Conservation (phyloP, 805 yeast genomes). For the Spathaspora boniae region DNA sequence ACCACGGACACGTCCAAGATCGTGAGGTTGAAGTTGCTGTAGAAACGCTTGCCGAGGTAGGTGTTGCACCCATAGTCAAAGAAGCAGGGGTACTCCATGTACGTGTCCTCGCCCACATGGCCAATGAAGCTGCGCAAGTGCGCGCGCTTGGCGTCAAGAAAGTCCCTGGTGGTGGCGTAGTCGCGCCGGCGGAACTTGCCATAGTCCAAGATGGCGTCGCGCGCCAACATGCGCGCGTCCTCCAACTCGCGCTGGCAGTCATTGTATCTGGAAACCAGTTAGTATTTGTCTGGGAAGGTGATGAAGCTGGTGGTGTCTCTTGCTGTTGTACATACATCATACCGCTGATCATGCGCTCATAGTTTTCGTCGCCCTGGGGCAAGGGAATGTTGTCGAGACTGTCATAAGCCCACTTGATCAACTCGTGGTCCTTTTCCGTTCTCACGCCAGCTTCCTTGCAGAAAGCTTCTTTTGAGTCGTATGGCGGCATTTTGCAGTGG, state of each 20-base stretch:
- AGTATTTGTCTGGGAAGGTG: neutral
- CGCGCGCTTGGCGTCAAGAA: slow-evolving; percentile 8
- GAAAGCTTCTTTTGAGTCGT: slow-evolving; percentile 11
- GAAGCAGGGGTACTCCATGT: slow-evolving; percentile 12
- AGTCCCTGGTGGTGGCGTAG: slow-evolving; percentile 7
- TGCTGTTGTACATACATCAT: slow-evolving; percentile 9
- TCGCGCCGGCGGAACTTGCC: slow-evolving; percentile 9
- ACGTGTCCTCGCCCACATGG: slow-evolving; percentile 11
- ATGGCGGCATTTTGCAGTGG: slow-evolving; percentile 5
- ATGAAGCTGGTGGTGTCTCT: neutral
- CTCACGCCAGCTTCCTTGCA: slow-evolving; percentile 10
- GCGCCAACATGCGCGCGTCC: slow-evolving; percentile 8
- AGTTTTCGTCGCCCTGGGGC: slow-evolving; percentile 10
- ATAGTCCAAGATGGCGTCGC: slow-evolving; percentile 12
- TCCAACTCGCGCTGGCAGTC: slow-evolving; percentile 8
- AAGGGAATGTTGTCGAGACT: slow-evolving; percentile 12
- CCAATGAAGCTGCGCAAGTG: slow-evolving; percentile 11
- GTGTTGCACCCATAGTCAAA: slow-evolving; percentile 15
- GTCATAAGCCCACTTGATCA: slow-evolving; percentile 12
- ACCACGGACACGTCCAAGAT: slow-evolving; percentile 13
- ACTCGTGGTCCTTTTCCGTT: slow-evolving; percentile 9
- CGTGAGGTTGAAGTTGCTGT: slow-evolving; percentile 12
- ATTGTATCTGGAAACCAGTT: slow-evolving; percentile 7
- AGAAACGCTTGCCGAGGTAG: slow-evolving; percentile 12
- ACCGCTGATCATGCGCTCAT: slow-evolving; percentile 16